phyloP scores from a whole-genome alignment of 177 flowering plant species.

The Tripterygium wilfordii region DNA sequence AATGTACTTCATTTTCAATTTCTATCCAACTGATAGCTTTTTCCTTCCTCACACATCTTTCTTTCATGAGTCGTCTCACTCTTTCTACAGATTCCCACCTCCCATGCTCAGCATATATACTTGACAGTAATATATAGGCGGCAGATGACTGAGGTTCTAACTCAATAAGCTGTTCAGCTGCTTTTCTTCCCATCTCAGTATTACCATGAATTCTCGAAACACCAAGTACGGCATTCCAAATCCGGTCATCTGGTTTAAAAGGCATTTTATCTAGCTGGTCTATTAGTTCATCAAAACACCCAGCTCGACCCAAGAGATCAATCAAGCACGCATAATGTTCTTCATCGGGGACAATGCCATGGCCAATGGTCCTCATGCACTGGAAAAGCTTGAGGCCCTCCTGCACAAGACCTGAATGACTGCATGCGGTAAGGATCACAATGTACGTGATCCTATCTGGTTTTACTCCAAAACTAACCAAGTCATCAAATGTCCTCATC shows the following conservation, averaged over 20 bases:
- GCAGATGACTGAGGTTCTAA: slow-evolving; percentile 49
- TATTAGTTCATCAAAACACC: slow-evolving; percentile 31
- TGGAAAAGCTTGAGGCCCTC: slow-evolving; percentile 48
- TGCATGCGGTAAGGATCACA: slow-evolving; percentile 55
- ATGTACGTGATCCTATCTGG: slow-evolving; percentile 50
- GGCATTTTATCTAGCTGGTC: slow-evolving; percentile 44
- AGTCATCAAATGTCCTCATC: slow-evolving; percentile 30
- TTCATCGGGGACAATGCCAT: slow-evolving; percentile 43
- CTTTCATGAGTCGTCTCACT: slow-evolving; percentile 45
- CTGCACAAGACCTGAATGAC: slow-evolving; percentile 58
- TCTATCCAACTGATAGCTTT: slow-evolving; percentile 58
- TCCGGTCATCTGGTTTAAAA: slow-evolving; percentile 32
- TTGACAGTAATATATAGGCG: slow-evolving; percentile 44
- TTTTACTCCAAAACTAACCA: slow-evolving; percentile 38
- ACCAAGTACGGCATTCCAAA: slow-evolving; percentile 50
- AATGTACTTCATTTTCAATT: slow-evolving; percentile 32
- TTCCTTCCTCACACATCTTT: slow-evolving; percentile 40
- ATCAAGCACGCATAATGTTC: slow-evolving; percentile 70
- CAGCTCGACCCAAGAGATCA: slow-evolving; percentile 50
- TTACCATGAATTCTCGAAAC: slow-evolving; percentile 43
- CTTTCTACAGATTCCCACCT: slow-evolving; percentile 43
- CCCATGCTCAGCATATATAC: slow-evolving; percentile 40
- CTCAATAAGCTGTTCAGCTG: slow-evolving; percentile 46
- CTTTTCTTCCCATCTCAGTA: slow-evolving; percentile 37
- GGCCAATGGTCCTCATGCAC: slow-evolving; percentile 35